A percentile compares a stretch with the other conserved stretches of the same genome.
These are phyloP conservation scores for Dryadomyces sulphureus DNA, from an alignment of 2,329 filamentous ascomycete species.

Conservation along the genomic window DNA sequence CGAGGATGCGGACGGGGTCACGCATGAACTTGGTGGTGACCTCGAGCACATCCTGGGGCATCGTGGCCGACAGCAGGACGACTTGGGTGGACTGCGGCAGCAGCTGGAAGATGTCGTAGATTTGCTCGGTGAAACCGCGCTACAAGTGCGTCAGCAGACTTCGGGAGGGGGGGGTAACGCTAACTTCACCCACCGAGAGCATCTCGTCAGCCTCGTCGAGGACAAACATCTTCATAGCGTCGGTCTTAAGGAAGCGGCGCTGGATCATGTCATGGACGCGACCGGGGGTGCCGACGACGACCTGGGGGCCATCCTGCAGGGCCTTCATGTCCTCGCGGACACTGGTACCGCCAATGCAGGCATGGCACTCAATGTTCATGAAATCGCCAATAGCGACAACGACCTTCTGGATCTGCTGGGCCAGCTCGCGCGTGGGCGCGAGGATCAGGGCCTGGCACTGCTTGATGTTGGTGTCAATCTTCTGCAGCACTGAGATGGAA, in stretches of 20 bases:
- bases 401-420: conserved; percentile 99
- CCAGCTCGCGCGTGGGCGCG: conserved; percentile 93
- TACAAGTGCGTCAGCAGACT: too few species aligned
- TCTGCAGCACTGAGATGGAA: conserved; percentile 97
- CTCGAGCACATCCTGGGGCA: conserved; percentile 97
- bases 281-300: conserved; percentile 94
- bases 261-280: conserved; percentile 99
- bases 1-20: conserved; percentile 94
- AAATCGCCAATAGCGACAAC: conserved; percentile 98
- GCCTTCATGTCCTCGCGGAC: conserved; percentile 98
- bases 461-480: conserved; percentile 91
- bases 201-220: conserved; percentile 99
- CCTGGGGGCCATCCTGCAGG: conserved; percentile 87
- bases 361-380: conserved; percentile 98
- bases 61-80: conserved; percentile 92
- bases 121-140: conserved; percentile 99
- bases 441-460: conserved; percentile 96
- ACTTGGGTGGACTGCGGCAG: conserved; percentile 97
- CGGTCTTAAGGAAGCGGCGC: conserved; percentile 91
- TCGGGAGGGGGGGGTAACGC: not conserved
- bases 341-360: conserved; percentile 96
- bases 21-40: conserved; percentile 99
- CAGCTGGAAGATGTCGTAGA: conserved; percentile 99
- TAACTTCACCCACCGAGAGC: conserved; percentile 55
- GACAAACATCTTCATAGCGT: conserved; percentile 99